These are phyloP conservation scores for Gracilaria domingensis DNA, from an alignment of 23 red algal genomes.

Conservation along the genomic window DNA sequence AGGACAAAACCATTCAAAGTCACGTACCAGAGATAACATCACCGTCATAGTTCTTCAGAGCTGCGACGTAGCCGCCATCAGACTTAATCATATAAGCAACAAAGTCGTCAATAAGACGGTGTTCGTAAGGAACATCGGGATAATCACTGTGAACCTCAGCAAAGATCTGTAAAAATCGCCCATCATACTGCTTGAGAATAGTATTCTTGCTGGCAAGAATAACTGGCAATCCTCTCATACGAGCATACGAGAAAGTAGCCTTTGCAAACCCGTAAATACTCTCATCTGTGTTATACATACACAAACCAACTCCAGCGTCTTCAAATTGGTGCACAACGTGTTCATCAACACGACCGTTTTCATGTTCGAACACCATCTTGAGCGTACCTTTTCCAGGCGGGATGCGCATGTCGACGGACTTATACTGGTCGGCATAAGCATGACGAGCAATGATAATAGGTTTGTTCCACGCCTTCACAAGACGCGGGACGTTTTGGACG, in stretches of 20 bases:
- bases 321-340: conserved; percentile 66
- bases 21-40: conserved; percentile 78
- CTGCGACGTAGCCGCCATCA: conserved; percentile 78
- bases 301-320: conserved; percentile 80
- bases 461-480: conserved; percentile 86
- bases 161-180: conserved; percentile 77
- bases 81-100: conserved; percentile 96
- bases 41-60: conserved; percentile 97
- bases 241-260: conserved; percentile 85
- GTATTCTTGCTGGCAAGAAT: conserved; percentile 93
- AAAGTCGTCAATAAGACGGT: conserved; percentile 96
- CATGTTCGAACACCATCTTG: conserved; percentile 66
- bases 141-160: conserved; percentile 57
- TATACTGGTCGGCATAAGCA: conserved; percentile 93
- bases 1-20: neutral
- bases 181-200: conserved; percentile 96
- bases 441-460: conserved; percentile 93
- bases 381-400: conserved; percentile 45
- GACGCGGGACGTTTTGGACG: conserved; percentile 76
- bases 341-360: conserved; percentile 48
- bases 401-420: conserved; percentile 70
- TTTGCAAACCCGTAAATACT: conserved; percentile 85
- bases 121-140: conserved; percentile 77
- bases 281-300: conserved; percentile 95
- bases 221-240: conserved; percentile 75